Conservation (phyloP, 2,329 filamentous ascomycete species). For the Neonectria punicea region DNA sequence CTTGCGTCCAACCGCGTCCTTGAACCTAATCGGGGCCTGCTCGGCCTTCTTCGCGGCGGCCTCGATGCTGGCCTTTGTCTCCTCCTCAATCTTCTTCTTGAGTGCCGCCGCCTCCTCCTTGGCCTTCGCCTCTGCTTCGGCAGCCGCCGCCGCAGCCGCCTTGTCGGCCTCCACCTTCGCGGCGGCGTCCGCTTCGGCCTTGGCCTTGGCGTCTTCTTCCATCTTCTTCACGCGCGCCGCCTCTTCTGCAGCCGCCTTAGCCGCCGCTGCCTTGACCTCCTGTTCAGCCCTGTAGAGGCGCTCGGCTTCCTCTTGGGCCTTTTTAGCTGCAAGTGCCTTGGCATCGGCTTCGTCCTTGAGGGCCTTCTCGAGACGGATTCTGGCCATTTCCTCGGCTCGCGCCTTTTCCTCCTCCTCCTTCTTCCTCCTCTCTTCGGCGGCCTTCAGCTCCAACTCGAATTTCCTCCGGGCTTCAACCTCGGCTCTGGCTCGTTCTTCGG, state of each 20-base stretch:
- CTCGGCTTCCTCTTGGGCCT: conserved; percentile 56
- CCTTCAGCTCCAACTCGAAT: conserved; percentile 54
- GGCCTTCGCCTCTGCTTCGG: conserved; percentile 60
- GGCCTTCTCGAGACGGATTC: conserved; percentile 53
- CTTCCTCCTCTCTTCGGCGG: conserved; percentile 56
- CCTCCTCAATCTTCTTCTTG: conserved; percentile 66
- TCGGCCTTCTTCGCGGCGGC: conserved; percentile 64
- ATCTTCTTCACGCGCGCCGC: conserved; percentile 56
- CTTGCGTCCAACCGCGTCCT: conserved; percentile 90
- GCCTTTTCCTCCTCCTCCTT: conserved; percentile 52
- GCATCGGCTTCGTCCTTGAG: conserved; percentile 55
- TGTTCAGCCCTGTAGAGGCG: conserved; percentile 51
- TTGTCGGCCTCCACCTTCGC: conserved; percentile 57
- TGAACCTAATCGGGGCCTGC: conserved; percentile 85
- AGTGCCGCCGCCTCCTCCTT: conserved; percentile 69
- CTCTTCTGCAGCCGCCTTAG: conserved; percentile 50
- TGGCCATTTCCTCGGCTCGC: conserved; percentile 61
- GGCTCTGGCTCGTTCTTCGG: conserved; percentile 57
- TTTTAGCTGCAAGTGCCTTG: conserved; percentile 54
- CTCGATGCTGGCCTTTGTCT: conserved; percentile 60
- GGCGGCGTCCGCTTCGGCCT: conserved; percentile 50
- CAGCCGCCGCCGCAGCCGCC: conserved; percentile 51
- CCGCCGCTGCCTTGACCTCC: conserved; percentile 54
- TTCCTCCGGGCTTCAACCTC: conserved; percentile 51
- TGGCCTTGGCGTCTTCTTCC: conserved; percentile 53